phyloP scores from a whole-genome alignment of 495 filamentous ascomycete species.

The Aspergillus leporis region DNA sequence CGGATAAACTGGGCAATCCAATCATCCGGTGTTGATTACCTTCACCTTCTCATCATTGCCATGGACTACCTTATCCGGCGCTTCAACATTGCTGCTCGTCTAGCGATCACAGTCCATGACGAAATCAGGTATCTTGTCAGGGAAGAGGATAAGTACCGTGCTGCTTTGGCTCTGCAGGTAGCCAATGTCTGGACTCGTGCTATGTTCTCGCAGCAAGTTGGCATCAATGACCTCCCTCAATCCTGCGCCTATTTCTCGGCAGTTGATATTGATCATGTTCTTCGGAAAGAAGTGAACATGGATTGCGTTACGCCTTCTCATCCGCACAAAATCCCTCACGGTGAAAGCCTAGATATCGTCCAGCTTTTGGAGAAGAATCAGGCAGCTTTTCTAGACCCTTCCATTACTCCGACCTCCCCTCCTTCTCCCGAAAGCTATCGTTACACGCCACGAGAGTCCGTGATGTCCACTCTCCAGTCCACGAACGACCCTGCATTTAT shows the following conservation, averaged over 20 bases:
- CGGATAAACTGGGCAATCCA: slow-evolving; percentile 99
- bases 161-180: slow-evolving; percentile 88
- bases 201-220: slow-evolving; percentile 96
- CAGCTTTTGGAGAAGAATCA: slow-evolving; percentile 70
- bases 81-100: slow-evolving; percentile 78
- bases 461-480: slow-evolving; percentile 69
- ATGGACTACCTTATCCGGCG: slow-evolving; percentile 94
- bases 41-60: slow-evolving; percentile 87
- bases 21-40: slow-evolving; percentile 94
- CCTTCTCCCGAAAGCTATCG: slow-evolving; percentile 54
- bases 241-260: slow-evolving; percentile 94
- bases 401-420: slow-evolving; percentile 54
- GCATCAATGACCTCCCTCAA: slow-evolving; percentile 92
- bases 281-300: slow-evolving; percentile 97
- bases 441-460: slow-evolving; percentile 71
- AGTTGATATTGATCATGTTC: slow-evolving; percentile 88
- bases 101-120: slow-evolving; percentile 95
- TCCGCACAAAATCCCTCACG: slow-evolving; percentile 72
- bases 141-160: slow-evolving; percentile 81
- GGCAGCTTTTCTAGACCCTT: slow-evolving; percentile 63
- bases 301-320: slow-evolving; percentile 93
- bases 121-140: slow-evolving; percentile 93
- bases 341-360: slow-evolving; percentile 80
- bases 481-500: slow-evolving; percentile 64
- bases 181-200: slow-evolving; percentile 96